A percentile compares a stretch with the other conserved stretches of the same genome.
Conservation (phyloP, 2,329 filamentous ascomycete species). For the Fusarium chaquense region DNA sequence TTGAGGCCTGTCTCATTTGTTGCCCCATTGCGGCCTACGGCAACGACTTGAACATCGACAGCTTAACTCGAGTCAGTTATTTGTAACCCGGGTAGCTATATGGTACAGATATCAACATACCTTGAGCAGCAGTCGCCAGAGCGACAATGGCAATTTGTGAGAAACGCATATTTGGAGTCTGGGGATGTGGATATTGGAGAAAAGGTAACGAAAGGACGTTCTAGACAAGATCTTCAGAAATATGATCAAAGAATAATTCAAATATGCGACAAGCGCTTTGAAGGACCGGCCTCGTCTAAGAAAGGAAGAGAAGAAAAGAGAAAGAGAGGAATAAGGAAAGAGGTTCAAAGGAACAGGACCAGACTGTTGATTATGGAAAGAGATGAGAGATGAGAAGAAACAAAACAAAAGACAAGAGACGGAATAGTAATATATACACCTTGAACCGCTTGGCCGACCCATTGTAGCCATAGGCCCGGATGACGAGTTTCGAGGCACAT, state of each 20-base stretch:
- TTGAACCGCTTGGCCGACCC: conserved; percentile 4
- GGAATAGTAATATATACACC: conserved; percentile 50
- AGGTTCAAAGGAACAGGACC: conserved; percentile 38
- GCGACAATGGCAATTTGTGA: conserved; percentile 60
- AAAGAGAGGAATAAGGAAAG: conserved; percentile 46
- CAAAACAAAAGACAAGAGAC: conserved; percentile 44
- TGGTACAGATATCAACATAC: conserved; percentile 48
- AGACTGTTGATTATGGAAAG: conserved; percentile 46
- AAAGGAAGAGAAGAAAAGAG: conserved; percentile 44
- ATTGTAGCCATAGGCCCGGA: conserved; percentile 8
- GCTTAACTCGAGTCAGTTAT: conserved; percentile 46
- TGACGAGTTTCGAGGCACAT: conserved; percentile 41
- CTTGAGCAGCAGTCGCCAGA: conserved; percentile 61
- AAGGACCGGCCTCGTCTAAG: conserved; percentile 50
- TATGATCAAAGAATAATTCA: conserved; percentile 6
- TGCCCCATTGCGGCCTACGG: conserved; percentile 66
- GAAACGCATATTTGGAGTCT: conserved; percentile 64
- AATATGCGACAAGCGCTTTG: conserved; percentile 50
- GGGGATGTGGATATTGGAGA: conserved; percentile 28
- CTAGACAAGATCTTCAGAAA: conserved; percentile 16
- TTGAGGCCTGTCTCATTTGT: conserved; percentile 64
- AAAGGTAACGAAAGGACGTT: conserved; percentile 44
- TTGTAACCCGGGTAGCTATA: not conserved
- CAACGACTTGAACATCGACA: conserved; percentile 70
- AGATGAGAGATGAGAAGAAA: conserved; percentile 36